A percentile compares a stretch with the other conserved stretches of the same genome.
Evolutionary conservation across 352 stramenopile species (phyloP).

Genomic region (Phytophthora ramorum): DNA sequence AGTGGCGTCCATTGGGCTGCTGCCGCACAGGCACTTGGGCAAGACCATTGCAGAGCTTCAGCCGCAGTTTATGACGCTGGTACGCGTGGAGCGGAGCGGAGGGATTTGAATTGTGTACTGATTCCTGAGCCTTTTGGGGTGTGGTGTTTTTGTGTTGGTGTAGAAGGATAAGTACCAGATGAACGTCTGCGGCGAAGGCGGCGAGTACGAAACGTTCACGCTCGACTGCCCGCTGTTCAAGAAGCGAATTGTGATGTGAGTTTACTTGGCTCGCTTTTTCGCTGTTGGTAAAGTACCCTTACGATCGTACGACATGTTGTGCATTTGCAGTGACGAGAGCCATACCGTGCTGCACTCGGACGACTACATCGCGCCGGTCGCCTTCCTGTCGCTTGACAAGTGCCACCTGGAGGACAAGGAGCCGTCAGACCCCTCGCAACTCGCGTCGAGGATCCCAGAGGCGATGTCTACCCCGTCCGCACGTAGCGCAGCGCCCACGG

Average conservation of each 20-base stretch:
- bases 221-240: conserved; percentile 97
- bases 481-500: neutral
- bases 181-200: conserved; percentile 98
- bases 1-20: conserved; percentile 93
- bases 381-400: conserved; percentile 91
- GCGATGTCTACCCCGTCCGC: neutral
- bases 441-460: conserved; percentile 47
- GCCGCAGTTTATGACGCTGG: conserved; percentile 90
- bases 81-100: conserved; percentile 1
- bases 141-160: conserved; percentile 9
- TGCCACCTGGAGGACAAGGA: conserved; percentile 93
- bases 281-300: conserved; percentile 2
- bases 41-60: conserved; percentile 90
- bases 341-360: conserved; percentile 93
- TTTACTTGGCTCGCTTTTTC: neutral
- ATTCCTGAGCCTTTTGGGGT: conserved; percentile 14
- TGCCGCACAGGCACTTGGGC: conserved; percentile 85
- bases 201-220: conserved; percentile 99
- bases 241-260: conserved; percentile 92
- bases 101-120: conserved; percentile 6
- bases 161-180: conserved; percentile 96
- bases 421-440: conserved; percentile 37
- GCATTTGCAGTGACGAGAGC: conserved; percentile 77
- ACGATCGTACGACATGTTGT: conserved; percentile 10
- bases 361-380: conserved; percentile 93